These are phyloP conservation scores for Misopates orontium DNA, from an alignment of 257 asterid genomes.

Conservation along the genomic window DNA sequence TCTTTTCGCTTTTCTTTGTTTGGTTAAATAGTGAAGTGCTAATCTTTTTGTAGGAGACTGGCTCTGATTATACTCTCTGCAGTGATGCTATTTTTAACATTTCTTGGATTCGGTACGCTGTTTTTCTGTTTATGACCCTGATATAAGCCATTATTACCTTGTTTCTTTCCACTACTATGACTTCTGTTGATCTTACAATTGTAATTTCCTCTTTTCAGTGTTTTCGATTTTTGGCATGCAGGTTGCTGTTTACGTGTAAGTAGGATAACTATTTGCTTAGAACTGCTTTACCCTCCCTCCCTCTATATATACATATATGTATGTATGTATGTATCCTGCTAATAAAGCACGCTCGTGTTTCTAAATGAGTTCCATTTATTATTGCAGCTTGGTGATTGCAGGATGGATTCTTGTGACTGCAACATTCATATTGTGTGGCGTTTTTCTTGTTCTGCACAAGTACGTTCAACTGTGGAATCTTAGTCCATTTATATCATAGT, in stretches of 20 bases:
- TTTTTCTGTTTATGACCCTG: constrained; percentile 4
- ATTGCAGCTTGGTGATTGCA: constrained; percentile 73
- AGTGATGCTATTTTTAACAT: constrained; percentile 76
- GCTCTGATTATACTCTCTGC: constrained; percentile 87
- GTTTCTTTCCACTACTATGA: neutral
- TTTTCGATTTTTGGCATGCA: constrained; percentile 86
- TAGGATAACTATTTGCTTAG: constrained; percentile 25
- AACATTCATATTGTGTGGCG: constrained; percentile 80
- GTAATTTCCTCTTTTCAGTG: constrained; percentile 49
- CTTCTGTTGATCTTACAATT: constrained; percentile 25
- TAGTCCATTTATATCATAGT: neutral
- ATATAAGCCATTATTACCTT: neutral
- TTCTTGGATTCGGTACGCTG: constrained; percentile 80
- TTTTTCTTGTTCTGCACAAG: constrained; percentile 91
- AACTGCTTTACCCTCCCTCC: constrained; percentile 12
- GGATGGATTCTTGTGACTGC: constrained; percentile 94
- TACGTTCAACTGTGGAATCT: constrained; percentile 25
- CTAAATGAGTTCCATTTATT: constrained; percentile 22
- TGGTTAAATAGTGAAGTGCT: constrained; percentile 21
- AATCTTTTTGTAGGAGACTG: constrained; percentile 67
- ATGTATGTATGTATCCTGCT: neutral
- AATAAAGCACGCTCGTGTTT: neutral
- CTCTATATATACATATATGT: neutral
- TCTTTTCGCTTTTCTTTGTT: neutral
- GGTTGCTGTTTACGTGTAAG: constrained; percentile 78